phyloP scores from a whole-genome alignment of 345 rosid species.

The Odontarrhena argentea region DNA sequence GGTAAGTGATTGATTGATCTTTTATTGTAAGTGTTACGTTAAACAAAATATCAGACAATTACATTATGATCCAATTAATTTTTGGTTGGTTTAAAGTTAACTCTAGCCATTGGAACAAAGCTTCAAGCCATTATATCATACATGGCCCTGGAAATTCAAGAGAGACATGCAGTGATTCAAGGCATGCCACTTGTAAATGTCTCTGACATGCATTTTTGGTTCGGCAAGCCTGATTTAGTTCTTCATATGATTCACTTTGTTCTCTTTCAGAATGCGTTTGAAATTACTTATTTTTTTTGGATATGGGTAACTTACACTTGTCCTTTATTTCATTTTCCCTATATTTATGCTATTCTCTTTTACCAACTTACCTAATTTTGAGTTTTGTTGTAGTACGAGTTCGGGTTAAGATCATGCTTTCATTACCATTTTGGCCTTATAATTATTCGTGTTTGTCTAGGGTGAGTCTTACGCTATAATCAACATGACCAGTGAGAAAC shows the following conservation, averaged over 20 bases:
- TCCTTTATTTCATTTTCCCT: not conserved
- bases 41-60: not conserved
- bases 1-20: conserved; percentile 49
- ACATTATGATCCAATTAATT: not conserved
- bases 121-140: conserved; percentile 74
- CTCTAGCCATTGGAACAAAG: conserved; percentile 82
- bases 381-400: conserved; percentile 69
- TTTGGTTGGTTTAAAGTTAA: conserved; percentile 51
- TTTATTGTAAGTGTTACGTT: not conserved
- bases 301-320: conserved; percentile 57
- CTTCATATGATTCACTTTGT: conserved; percentile 79
- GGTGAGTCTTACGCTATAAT: conserved; percentile 47
- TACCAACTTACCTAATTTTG: not conserved
- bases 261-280: conserved; percentile 89
- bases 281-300: conserved; percentile 87
- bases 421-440: conserved; percentile 50
- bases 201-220: conserved; percentile 80
- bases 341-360: not conserved
- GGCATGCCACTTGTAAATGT: conserved; percentile 91
- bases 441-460: conserved; percentile 51
- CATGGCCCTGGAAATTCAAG: conserved; percentile 89
- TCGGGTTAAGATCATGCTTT: conserved; percentile 76
- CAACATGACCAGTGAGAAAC: not conserved
- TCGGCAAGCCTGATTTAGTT: conserved; percentile 62
- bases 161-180: conserved; percentile 81